Evolutionary conservation across 2,329 filamentous ascomycete species (phyloP).

Genomic region (Paecilomyces dactylethromorphus): DNA sequence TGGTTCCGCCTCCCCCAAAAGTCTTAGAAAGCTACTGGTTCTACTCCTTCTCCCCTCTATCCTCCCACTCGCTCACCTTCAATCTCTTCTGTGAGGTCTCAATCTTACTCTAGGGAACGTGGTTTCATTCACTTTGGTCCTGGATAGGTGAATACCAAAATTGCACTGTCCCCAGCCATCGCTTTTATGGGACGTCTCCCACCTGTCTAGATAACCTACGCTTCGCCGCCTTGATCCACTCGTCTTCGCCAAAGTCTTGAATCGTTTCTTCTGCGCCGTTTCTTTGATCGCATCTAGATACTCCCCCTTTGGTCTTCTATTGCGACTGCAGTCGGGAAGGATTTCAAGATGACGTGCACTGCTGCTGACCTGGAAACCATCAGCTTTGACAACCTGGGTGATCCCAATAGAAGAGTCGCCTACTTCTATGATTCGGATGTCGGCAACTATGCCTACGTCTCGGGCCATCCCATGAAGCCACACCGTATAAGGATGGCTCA

Average conservation of each 20-base stretch:
- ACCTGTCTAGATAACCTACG: neutral
- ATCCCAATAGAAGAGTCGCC: slow-evolving; percentile 72
- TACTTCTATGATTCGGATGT: slow-evolving; percentile 99
- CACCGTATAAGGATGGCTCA: slow-evolving; percentile 62
- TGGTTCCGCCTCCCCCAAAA: neutral
- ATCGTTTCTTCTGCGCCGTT: neutral
- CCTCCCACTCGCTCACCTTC: neutral
- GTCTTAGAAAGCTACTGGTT: neutral
- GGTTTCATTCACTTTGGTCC: neutral
- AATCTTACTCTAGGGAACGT: neutral
- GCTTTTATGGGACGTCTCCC: neutral
- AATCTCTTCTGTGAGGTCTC: neutral
- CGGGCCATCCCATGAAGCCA: slow-evolving; percentile 63
- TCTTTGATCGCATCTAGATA: neutral
- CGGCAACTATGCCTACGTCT: slow-evolving; percentile 93
- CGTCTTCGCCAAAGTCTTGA: neutral
- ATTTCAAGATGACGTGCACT: slow-evolving; percentile 45
- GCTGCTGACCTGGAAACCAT: slow-evolving; percentile 45
- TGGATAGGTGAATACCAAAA: neutral
- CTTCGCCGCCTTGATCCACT: neutral
- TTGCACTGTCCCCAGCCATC: neutral
- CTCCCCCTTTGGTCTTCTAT: neutral
- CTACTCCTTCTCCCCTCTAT: neutral
- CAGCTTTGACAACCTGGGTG: slow-evolving; percentile 43
- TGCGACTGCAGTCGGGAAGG: neutral